Base-by-base conservation (phyloP, 2,329 filamentous ascomycete species). In the Penicillium brasilianum region DNA sequence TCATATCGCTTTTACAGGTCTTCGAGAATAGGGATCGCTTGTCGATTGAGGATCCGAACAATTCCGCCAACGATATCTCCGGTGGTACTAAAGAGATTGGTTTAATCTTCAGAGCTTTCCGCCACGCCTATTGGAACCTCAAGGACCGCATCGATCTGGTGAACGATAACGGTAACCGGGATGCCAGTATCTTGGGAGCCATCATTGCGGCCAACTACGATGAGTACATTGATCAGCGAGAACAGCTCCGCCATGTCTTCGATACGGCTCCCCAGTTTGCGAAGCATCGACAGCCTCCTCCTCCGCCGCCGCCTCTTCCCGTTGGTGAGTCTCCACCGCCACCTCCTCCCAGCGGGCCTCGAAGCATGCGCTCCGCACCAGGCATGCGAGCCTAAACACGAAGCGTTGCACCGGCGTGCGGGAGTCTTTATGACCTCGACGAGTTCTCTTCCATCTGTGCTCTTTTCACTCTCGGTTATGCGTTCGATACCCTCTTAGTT, bases 31-130 rank as follows among this genome's bases (percentile, higher is more conserved):
- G 76, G 14, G 83, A 89, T 54, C 87, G 92, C 1, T 82, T 99
- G 1, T 91, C 90, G 9, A 97, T 99, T 69, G 90, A 97, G 60
- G 95, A 99, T 72, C 95, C 95, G 0, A 97, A 98, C 75, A 90
- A 91, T 60, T 75, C 86, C 0, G 80, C 84, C 28, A 98, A 98
- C 74, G 95, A 99, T 71, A 95, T 99, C 28, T 89, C 95, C 0
- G 93, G 93, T 10, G 93, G 93, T 10, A 95, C 93, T 0, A 84
- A 82, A 49, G 90, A 91, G 66, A 91, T 90, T 8, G 66, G 77
- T 0, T 80, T 85, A 9, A 90, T 97, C 52, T 80, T 91, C 66
- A 74, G 81, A n/a, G 82, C 84, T 13, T 98, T 99, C 74, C 80
- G 84, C 1, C 78, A 87, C 2, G 90, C 91, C 0, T 85, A 88